Evolutionary conservation across 2,329 filamentous ascomycete species (phyloP).

Genomic region (Fusarium denticulatum): DNA sequence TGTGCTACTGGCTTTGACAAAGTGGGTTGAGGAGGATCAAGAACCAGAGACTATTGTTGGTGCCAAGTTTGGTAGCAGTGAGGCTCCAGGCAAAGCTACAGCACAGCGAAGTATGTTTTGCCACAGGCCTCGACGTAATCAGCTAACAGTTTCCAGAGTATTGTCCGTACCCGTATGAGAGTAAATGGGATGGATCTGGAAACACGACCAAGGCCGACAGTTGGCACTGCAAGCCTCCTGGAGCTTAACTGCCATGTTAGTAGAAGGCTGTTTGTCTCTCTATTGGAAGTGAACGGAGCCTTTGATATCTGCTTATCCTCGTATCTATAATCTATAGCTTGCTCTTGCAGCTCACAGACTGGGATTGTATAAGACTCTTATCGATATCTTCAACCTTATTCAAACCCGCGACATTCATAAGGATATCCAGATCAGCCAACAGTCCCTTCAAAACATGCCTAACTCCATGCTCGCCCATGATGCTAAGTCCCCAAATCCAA

Average conservation of each 20-base stretch:
- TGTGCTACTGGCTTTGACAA: background rate
- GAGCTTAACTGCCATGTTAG: background rate
- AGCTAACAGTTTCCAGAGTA: background rate
- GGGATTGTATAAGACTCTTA: background rate
- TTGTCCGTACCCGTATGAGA: constrained; percentile 9
- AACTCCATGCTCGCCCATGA: constrained; percentile 23
- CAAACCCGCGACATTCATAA: constrained; percentile 2
- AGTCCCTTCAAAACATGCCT: constrained; percentile 12
- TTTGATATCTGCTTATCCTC: background rate
- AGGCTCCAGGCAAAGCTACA: background rate
- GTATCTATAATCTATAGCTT: background rate
- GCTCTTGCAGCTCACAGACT: background rate
- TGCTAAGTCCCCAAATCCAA: constrained; percentile 18
- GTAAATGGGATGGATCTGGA: constrained; percentile 8
- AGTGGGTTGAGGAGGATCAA: background rate
- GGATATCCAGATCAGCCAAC: constrained; percentile 4
- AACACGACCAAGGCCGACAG: background rate
- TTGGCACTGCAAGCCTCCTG: background rate
- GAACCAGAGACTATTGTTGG: background rate
- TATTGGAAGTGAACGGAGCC: background rate
- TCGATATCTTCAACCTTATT: constrained; percentile 1
- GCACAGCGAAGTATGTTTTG: background rate
- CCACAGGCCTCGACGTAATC: fast-evolving
- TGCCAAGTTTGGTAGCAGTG: background rate
- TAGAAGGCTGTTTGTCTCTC: background rate